Evolutionary conservation across 768 basidiomycete species (phyloP), one percentile per base, ranked within the genome.

Genomic region (Hirschioporus abietinus): DNA sequence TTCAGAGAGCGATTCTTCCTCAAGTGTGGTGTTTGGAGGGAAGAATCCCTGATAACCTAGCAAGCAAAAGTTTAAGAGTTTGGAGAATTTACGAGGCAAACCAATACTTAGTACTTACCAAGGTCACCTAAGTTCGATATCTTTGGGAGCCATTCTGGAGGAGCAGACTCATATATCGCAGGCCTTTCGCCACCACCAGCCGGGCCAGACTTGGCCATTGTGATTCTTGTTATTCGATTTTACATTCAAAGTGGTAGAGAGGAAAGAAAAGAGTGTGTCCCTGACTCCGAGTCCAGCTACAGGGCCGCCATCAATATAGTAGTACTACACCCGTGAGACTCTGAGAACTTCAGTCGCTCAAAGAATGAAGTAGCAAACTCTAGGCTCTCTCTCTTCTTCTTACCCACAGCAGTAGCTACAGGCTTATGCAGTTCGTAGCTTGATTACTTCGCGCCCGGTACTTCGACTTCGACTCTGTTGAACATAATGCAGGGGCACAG

Each of bases 11-110:
- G 84, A 72, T 70, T 93, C 92, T 74, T 94, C 92, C 65, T 89
- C 87, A 73, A 92, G 90, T 6, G 85, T 83, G 20, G 88, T 85
- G 57, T 84, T 82, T 7, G 93, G 91, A 59, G 93, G 93, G 73
- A 88, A 82, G 70, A 90, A 93, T 12, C 91, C 90, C 65, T 83
- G 80, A 74, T 89, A 92, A 20, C 92, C 92, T 94, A 65, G 1
- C 66, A 36, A 58, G 9, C 7, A 34, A 60, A 18, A 27, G 64
- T 63, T 24, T 15, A 60, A 26, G 60, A 20, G 57, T 69, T 34
- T n/a, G 12, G 34, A n/a, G 27, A 42, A 58, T 60, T 26, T 27
- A 35, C 58, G 64, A 60, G 60, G 63, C 35, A 63, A 57, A 30
- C 35, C 57, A 17, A n/a, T n/a, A n/a, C n/a, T n/a, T n/a, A n/a